Evolutionary conservation across 75 land plant species (phyloP), one percentile per base, ranked within the genome.

Genomic region (Pseudotsuga menziesii): DNA sequence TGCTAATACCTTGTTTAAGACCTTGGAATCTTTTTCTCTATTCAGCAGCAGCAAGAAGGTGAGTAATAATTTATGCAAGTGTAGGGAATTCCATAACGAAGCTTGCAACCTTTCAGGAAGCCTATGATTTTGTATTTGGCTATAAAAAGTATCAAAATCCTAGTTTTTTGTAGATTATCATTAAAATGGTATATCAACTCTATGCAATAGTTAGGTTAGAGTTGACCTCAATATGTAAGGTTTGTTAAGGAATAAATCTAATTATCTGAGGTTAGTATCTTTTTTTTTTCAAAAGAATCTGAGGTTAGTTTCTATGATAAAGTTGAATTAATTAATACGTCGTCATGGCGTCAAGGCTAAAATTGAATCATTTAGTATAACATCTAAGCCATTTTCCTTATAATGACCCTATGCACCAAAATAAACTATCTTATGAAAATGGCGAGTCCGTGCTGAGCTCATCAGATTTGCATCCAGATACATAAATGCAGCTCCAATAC

Each of bases 201-300:
- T 39, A 20, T 19, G 44, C 35, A 67, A 4, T 67, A 67, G 44
- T 67, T 39, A 67, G 35, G 9, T 20, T 67, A 19, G 22, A 36
- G n/a, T 2, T 67, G 67, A 63, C 27, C 16, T 63, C 36, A 19
- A 14, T 41, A 19, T 9, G 54, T 48, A 48, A 48, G 7, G 17
- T 32, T 36, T 32, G 32, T 66, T 66, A 66, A 66, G 70, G 70
- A 32, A 62, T 62, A 27, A 67, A 67, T 39, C 12, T 36, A 39
- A 17, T 67, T 5, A 63, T 36, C 19, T 39, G 48, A 67, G 44
- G 71, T 67, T 67, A 67, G 44, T 20, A 39, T 67, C n/a, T n/a
- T n/a, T n/a, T n/a, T n/a, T n/a, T n/a, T n/a, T n/a, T n/a, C n/a
- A n/a, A n/a, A n/a, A n/a, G n/a, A n/a, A 63, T 36, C 19, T 39